phyloP scores from a whole-genome alignment of 805 yeast species.

The Candida railenensis region DNA sequence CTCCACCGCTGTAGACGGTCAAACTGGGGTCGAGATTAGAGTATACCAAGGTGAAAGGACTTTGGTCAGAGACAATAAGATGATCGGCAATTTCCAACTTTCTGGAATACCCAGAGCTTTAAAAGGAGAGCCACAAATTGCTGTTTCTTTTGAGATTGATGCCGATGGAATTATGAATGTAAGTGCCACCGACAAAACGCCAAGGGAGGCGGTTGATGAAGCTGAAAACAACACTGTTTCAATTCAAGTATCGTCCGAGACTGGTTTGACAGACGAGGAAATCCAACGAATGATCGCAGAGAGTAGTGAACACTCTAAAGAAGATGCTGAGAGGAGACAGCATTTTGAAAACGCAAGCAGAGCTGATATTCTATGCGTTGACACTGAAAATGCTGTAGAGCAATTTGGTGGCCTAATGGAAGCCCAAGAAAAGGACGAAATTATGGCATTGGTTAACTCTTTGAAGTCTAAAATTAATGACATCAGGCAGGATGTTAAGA shows the following conservation, averaged over 20 bases:
- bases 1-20: constrained; percentile 83
- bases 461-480: constrained; percentile 32
- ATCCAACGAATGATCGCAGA: constrained; percentile 62
- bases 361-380: constrained; percentile 77
- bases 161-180: constrained; percentile 73
- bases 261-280: constrained; percentile 69
- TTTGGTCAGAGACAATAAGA: constrained; percentile 71
- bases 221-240: constrained; percentile 54
- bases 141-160: constrained; percentile 75
- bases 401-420: constrained; percentile 60
- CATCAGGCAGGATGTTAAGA: constrained; percentile 25
- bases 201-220: constrained; percentile 23
- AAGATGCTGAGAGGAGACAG: constrained; percentile 58
- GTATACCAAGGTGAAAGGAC: constrained; percentile 83
- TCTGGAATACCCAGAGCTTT: constrained; percentile 73
- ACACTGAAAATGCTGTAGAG: constrained; percentile 80
- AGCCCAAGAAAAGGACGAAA: constrained; percentile 44
- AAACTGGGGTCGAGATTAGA: constrained; percentile 77
- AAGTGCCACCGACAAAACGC: constrained; percentile 54
- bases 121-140: constrained; percentile 78
- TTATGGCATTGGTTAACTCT: constrained; percentile 15
- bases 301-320: constrained; percentile 60
- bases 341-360: constrained; percentile 72
- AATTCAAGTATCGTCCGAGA: constrained; percentile 67
- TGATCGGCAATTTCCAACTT: constrained; percentile 72